Evolutionary conservation across 2,329 filamentous ascomycete species (phyloP).

Genomic region (Diaporthe citri): DNA sequence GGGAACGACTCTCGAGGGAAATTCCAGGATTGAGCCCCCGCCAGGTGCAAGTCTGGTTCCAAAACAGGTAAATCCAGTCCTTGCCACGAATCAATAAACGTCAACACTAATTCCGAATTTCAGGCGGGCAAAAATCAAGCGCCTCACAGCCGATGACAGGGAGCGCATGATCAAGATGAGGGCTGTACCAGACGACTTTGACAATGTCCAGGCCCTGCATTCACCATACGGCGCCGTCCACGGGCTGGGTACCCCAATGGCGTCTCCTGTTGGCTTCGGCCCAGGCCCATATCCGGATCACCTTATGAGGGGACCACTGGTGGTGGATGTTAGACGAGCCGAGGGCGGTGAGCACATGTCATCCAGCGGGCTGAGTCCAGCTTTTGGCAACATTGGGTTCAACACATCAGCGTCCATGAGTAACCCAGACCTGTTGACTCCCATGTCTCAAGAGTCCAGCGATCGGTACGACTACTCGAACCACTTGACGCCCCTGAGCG

Average conservation of each 20-base stretch:
- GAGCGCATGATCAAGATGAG: conserved; percentile 80
- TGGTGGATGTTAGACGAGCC: conserved; percentile 75
- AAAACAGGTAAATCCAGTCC: conserved; percentile 80
- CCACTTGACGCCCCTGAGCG: conserved; percentile 62
- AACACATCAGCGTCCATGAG: conserved; percentile 64
- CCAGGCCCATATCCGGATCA: conserved; percentile 67
- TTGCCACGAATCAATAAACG: not conserved
- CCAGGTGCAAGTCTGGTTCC: conserved; percentile 98
- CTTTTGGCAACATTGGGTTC: conserved; percentile 76
- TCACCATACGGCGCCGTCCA: conserved; percentile 75
- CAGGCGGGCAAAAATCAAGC: conserved; percentile 79
- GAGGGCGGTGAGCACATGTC: conserved; percentile 77
- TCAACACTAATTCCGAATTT: conserved; percentile 40
- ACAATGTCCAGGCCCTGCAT: conserved; percentile 77
- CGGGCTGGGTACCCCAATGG: conserved; percentile 61
- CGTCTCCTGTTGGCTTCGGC: conserved; percentile 63
- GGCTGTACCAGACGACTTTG: conserved; percentile 77
- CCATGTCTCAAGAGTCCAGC: conserved; percentile 66
- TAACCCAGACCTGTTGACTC: conserved; percentile 68
- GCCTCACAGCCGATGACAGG: conserved; percentile 76
- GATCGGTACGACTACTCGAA: conserved; percentile 67
- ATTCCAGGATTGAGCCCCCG: conserved; percentile 92
- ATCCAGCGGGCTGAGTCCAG: conserved; percentile 74
- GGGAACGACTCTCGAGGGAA: conserved; percentile 87
- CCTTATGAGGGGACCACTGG: conserved; percentile 73